Percentiles rank a stretch among this genome's conserved stretches.
Conservation (phyloP, 345 rosid genomes). For the Corchorus capsularis region DNA sequence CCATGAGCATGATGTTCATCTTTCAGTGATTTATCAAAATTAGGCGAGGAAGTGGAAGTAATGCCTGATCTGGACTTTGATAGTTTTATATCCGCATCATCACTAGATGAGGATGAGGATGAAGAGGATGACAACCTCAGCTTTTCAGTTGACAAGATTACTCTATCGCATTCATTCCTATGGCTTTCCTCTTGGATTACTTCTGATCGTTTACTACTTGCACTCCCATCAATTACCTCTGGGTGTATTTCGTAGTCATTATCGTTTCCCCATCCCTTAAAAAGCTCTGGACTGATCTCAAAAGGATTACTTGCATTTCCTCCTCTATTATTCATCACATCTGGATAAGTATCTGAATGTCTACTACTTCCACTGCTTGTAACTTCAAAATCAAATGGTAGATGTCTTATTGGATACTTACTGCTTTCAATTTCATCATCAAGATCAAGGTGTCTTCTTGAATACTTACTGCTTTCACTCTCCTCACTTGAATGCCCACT, state of each 20-base stretch:
- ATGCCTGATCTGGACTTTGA: slow-evolving; percentile 4
- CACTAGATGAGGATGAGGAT: slow-evolving; percentile 35
- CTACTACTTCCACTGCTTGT: slow-evolving; percentile 4
- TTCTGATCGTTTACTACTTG: slow-evolving; percentile 25
- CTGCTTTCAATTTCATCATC: not conserved
- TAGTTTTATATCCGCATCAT: slow-evolving; percentile 27
- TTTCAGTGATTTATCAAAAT: slow-evolving; percentile 1
- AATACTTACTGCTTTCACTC: too few relatives aligned
- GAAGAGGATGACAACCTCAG: slow-evolving; percentile 36
- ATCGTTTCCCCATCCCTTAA: slow-evolving; percentile 20
- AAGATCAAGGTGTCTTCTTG: slow-evolving; percentile 3
- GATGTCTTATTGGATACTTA: too few relatives aligned
- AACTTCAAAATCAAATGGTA: too few relatives aligned
- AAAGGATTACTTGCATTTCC: slow-evolving; percentile 13
- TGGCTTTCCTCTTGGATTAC: slow-evolving; percentile 7
- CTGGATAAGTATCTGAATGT: slow-evolving; percentile 12
- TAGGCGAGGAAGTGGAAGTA: not conserved
- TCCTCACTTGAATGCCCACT: slow-evolving; percentile 8
- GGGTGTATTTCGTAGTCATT: slow-evolving; percentile 24
- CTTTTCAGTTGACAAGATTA: slow-evolving; percentile 2
- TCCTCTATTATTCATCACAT: slow-evolving; percentile 12
- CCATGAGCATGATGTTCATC: slow-evolving; percentile 6
- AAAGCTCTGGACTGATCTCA: slow-evolving; percentile 19
- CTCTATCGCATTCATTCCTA: slow-evolving; percentile 10
- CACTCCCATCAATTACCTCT: slow-evolving; percentile 20